These are phyloP conservation scores for Solanum appendiculatum DNA, from an alignment of 257 asterid species.

Conservation along the genomic window DNA sequence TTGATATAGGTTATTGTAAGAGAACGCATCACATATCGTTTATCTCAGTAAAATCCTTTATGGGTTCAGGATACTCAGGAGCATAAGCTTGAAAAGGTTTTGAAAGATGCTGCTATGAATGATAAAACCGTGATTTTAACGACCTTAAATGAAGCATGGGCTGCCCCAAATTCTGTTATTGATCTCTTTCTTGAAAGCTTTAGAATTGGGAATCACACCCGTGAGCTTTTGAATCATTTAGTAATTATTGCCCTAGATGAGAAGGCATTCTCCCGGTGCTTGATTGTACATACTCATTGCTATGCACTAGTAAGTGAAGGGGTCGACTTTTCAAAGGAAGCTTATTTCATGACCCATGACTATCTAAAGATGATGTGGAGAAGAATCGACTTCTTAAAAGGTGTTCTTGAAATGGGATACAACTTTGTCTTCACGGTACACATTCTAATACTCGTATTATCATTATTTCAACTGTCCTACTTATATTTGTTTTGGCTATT, in stretches of 20 bases:
- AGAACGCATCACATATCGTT: background rate
- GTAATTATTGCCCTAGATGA: constrained; percentile 39
- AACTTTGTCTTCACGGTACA: constrained; percentile 43
- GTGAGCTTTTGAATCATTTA: constrained; percentile 32
- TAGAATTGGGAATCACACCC: constrained; percentile 33
- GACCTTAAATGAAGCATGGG: constrained; percentile 48
- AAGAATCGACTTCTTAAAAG: constrained; percentile 29
- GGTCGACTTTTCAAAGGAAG: constrained; percentile 32
- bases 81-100: constrained; percentile 21
- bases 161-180: constrained; percentile 25
- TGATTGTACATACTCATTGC: constrained; percentile 22
- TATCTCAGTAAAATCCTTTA: background rate
- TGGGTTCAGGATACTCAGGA: constrained; percentile 21
- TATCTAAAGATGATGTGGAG: constrained; percentile 55
- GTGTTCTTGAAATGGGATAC: constrained; percentile 39
- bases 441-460: background rate
- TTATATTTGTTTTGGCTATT: background rate
- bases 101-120: constrained; percentile 34
- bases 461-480: background rate
- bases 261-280: constrained; percentile 30
- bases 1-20: too few species aligned
- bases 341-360: constrained; percentile 24
- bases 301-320: constrained; percentile 22
- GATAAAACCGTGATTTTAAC: constrained; percentile 44
- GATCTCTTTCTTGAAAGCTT: constrained; percentile 51